Evolutionary conservation across 1,139 yeast species (phyloP), one percentile per base, ranked within the genome.

Genomic region (Ogataea hybrid): DNA sequence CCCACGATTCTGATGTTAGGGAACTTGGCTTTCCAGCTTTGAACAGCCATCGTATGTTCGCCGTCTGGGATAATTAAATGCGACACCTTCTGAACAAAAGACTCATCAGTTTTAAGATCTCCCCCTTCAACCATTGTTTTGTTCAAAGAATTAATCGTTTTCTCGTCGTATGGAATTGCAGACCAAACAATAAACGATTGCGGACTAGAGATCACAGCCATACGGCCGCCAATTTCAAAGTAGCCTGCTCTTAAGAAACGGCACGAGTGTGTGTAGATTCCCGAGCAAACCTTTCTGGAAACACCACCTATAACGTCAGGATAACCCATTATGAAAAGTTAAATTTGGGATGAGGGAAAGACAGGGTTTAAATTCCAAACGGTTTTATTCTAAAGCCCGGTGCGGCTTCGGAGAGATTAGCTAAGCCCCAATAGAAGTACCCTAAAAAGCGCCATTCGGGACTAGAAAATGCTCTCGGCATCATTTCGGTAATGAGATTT

Each of bases 151-250:
- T 65, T 63, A 25, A 69, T 58, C 5, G 75, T 73, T 28, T 62
- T 68, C 5, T 69, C 65, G 1, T 79, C 77, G 53, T 70, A 75
- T 1, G 88, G 88, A 36, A 81, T 69, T 1, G 87, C 80, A 3
- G 81, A 73, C 74, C 81, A 77, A 7, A 82, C 74, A 8, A 78
- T 61, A 17, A 79, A 63, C 7, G 50, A 42, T 16, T 18, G 14
- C 11, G 36, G 37, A 35, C 65, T 59, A 37, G 62, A 59, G 40
- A 73, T 55, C 6, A 73, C 58, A 0, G 85, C 75, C 76, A 78
- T 72, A 46, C 88, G 67, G 14, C 76, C 81, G 20, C 89, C 90
- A 48, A 81, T 73, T 43, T 75, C 71, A 42, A 79, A 48, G 34
- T 57, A 60, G 42, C 66, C 61, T 9, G 61, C 53, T 32, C 72